These are phyloP conservation scores for Musa itinerans DNA, from an alignment of 176 grass and related monocot genomes.

Conservation along the genomic window DNA sequence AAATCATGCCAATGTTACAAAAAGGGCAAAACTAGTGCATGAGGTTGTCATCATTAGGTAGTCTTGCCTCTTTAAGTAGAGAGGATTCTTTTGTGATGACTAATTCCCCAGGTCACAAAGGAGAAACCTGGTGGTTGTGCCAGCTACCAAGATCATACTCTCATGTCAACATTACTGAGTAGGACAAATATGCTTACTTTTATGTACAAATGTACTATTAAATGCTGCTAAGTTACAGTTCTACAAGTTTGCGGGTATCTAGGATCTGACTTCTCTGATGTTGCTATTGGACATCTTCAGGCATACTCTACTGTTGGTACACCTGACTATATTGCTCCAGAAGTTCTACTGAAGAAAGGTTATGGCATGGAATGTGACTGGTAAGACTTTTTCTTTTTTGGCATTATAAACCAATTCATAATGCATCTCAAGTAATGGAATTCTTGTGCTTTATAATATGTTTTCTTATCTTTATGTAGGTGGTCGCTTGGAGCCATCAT, in stretches of 20 bases:
- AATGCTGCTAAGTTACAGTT: not conserved
- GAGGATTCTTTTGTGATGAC: too few relatives aligned
- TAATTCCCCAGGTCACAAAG: too few relatives aligned
- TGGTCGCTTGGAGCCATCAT: constrained; percentile 25
- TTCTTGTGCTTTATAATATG: not conserved
- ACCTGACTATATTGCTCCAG: constrained; percentile 85
- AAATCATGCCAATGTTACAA: too few relatives aligned
- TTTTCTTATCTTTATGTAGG: constrained; percentile 6
- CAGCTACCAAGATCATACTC: too few relatives aligned
- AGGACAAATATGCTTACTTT: not conserved
- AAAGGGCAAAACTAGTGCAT: too few relatives aligned
- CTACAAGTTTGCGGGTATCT: not conserved
- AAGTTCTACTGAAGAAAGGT: constrained; percentile 25
- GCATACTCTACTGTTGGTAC: constrained; percentile 32
- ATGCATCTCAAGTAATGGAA: not conserved
- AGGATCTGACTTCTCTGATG: not conserved
- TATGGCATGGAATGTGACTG: constrained; percentile 26
- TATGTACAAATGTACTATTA: not conserved
- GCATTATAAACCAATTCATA: constrained; percentile 3
- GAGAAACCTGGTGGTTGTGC: too few relatives aligned
- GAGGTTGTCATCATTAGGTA: too few relatives aligned
- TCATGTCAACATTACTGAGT: too few relatives aligned
- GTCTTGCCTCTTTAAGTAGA: too few relatives aligned
- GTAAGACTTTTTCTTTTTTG: not conserved
- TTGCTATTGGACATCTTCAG: constrained; percentile 15